Base-by-base conservation (phyloP, 176 grass and related monocot species). In the Juncus effusus region DNA sequence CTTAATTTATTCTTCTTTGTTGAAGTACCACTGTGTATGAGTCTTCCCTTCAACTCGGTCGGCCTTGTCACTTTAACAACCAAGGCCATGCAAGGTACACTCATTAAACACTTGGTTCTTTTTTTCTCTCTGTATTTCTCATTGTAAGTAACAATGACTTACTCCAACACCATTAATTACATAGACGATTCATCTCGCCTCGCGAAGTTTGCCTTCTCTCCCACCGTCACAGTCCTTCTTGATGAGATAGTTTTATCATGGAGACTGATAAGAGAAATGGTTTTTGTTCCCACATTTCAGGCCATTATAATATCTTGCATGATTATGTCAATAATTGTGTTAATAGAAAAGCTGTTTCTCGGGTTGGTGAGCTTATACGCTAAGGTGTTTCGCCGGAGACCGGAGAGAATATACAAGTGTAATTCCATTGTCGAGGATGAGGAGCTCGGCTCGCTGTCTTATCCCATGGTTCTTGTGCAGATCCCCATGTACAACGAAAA, bases 401-500 rank as follows among this genome's bases (percentile, higher is more conserved):
- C 80, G 28, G 16, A 10, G 59, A 79, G 62, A 13, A 4, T 67
- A 50, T 82, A 85, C 77, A 75, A 61, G 64, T 80, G 80, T 64
- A 61, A 83, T 41, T 67, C 82, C 44, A 40, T 86, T 36, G 65
- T 15, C 41, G 67, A 4, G 10, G 79, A 82, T 60, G 63, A 63
- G 36, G 90, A 95, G 74, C 47, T 64, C 56, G 85, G 63, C 10
- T 74, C 72, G 38, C 36, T 60, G 12, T 69, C 77, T 4, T 81
- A 78, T 59, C 90, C 90, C 51, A 86, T 86, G 86, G 86, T 95
- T 13, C 90, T 95, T 60, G 90, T 95, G 60, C 90, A 95, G 69
- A 86, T 95, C 80, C 90, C 90, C 60, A 95, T 95, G 90, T 95
- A 79, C 79, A 95, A 95, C 37, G 90, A 95, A 76, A 79, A 75